Conservation (phyloP, 805 yeast species). For the Saccharomycopsis malanga region DNA sequence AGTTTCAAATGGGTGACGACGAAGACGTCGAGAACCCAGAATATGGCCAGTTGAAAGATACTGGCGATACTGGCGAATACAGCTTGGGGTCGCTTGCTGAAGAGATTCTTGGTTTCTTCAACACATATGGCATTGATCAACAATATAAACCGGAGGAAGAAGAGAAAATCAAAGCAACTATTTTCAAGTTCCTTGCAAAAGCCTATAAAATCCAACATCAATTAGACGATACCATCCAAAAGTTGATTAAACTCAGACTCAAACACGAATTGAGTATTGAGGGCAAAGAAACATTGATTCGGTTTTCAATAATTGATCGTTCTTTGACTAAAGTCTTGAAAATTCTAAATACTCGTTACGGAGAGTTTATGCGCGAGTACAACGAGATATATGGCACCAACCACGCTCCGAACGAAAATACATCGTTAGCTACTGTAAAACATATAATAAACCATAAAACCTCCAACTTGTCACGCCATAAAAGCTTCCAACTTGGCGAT, state of each 20-base stretch:
- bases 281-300: constrained; percentile 72
- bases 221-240: constrained; percentile 45
- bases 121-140: constrained; percentile 2
- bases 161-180: neutral
- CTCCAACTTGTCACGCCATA: neutral
- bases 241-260: constrained; percentile 51
- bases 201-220: constrained; percentile 33
- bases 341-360: constrained; percentile 29
- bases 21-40: constrained; percentile 6
- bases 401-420: neutral
- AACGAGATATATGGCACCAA: neutral
- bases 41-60: constrained; percentile 8
- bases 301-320: constrained; percentile 65
- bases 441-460: neutral
- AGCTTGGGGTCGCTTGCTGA: constrained; percentile 15
- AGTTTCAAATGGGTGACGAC: constrained; percentile 24
- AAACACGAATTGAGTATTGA: constrained; percentile 51
- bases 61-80: constrained; percentile 1
- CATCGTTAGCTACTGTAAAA: neutral
- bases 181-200: constrained; percentile 30
- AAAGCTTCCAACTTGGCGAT: neutral
- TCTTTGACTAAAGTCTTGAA: constrained; percentile 52
- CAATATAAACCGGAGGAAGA: constrained; percentile 2
- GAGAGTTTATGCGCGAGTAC: constrained; percentile 11
- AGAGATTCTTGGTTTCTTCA: constrained; percentile 9